Conservation (phyloP, 179 eudicot genomes). For the Heliamphora pulchella region DNA sequence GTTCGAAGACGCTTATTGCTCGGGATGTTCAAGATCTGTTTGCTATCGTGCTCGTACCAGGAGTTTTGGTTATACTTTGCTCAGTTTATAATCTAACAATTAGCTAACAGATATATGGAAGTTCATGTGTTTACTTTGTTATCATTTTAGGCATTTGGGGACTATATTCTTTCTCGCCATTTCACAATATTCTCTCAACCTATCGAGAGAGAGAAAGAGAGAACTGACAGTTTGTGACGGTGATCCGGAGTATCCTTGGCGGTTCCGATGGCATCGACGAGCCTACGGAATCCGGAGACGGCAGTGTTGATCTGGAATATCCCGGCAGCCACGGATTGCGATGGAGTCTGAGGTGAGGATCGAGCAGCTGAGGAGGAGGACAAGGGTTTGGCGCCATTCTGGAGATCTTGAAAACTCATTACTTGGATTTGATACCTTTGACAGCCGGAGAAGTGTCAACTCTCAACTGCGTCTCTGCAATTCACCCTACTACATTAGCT, state of each 20-base stretch:
- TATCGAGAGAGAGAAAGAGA: not conserved
- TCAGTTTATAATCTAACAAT: too few relatives aligned
- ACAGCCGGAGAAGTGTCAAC: not conserved
- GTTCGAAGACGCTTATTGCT: not conserved
- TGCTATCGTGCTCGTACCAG: not conserved
- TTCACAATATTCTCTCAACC: not conserved
- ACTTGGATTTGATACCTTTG: not conserved
- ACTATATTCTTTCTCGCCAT: too few relatives aligned
- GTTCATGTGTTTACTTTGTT: too few relatives aligned
- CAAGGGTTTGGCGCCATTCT: slow-evolving; percentile 37
- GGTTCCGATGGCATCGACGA: slow-evolving; percentile 49
- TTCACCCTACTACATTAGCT: too few relatives aligned
- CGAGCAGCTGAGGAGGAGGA: slow-evolving; percentile 19
- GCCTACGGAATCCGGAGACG: slow-evolving; percentile 45
- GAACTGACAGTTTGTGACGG: slow-evolving; percentile 48
- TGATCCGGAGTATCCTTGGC: slow-evolving; percentile 58
- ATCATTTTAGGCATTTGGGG: too few relatives aligned
- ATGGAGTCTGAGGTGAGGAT: slow-evolving; percentile 26
- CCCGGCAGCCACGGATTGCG: slow-evolving; percentile 51
- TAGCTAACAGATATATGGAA: too few relatives aligned
- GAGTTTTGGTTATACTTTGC: not conserved
- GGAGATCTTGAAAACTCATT: slow-evolving; percentile 63
- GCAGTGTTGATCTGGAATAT: slow-evolving; percentile 66
- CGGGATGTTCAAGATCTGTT: not conserved
- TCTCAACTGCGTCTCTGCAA: too few relatives aligned